Base-by-base conservation (phyloP, 148 eudicot species). In the Limonium bicolor region DNA sequence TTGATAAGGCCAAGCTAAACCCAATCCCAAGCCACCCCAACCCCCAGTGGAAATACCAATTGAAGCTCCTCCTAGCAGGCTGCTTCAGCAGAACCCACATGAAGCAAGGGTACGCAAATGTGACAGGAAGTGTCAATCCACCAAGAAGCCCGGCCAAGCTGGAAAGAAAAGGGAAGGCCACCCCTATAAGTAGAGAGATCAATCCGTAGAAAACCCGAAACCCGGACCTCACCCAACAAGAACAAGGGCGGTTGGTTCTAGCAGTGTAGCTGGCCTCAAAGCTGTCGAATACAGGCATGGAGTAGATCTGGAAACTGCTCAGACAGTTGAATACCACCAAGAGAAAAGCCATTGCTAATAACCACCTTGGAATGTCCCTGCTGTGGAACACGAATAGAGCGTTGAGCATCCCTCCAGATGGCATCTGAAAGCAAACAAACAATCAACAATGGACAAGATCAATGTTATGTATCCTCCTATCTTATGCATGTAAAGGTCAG, bases 301-400 rank as follows among this genome's bases (percentile, higher is more conserved):
- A 90, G 76, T 90, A 90, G 48, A 90, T 90, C 19, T 90, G 99
- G 76, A 90, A 90, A 63, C 99, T 90, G 65, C 99, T 90, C 57
- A 90, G 51, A 59, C 99, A 90, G 68, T 72, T 90, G 82, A 90
- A 90, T 6, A 90, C 99, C 1, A 90, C 99, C 19, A 90, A 64
- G 20, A 90, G 85, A 57, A 84, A 90, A 18, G 99, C 54, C 59
- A 84, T 54, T 3, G 95, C 99, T 0, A 90, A 85, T 47, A 90
- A 65, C 29, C 95, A 93, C 58, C 95, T 64, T 2, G 99, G 62
- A 23, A 90, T 90, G 70, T 90, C 95, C 8, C 69, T 87, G 32
- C 69, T 76, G 60, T 90, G 99, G 42, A 90, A 90, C 18, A 54
- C 82, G 30, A 70, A 90, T 37, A 90, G 25, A 8, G 99, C 99